Percentiles rank a stretch among this genome's conserved stretches.
Evolutionary conservation across 2,329 filamentous ascomycete species (phyloP).

Genomic region (Scorias spongiosa): DNA sequence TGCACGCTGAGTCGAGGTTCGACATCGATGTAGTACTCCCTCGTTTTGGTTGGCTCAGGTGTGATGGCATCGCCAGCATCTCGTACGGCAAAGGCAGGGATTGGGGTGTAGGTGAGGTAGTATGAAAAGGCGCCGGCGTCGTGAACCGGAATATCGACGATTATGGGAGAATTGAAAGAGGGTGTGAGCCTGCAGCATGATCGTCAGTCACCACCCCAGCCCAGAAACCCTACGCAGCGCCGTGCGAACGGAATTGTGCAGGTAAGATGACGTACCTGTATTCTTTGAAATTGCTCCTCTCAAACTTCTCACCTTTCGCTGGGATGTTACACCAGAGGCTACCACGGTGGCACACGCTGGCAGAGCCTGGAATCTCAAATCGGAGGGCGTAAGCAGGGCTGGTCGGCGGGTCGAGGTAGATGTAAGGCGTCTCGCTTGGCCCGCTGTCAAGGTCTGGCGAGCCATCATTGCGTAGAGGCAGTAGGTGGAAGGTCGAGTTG

Average conservation of each 20-base stretch:
- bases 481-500: slow-evolving; percentile 51
- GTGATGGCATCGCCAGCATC: slow-evolving; percentile 33
- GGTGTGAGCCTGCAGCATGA: slow-evolving; percentile 53
- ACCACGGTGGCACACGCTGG: slow-evolving; percentile 86
- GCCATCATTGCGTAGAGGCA: slow-evolving; percentile 84
- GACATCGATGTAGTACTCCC: slow-evolving; percentile 84
- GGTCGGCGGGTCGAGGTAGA: slow-evolving; percentile 70
- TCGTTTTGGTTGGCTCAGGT: slow-evolving; percentile 43
- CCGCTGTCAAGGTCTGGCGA: slow-evolving; percentile 54
- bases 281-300: slow-evolving; percentile 65
- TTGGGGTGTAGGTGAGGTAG: slow-evolving; percentile 80
- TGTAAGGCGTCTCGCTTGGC: slow-evolving; percentile 57
- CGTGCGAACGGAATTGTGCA: background rate
- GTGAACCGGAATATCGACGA: slow-evolving; percentile 77
- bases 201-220: background rate
- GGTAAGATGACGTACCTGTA: slow-evolving; percentile 54
- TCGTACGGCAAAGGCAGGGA: slow-evolving; percentile 53
- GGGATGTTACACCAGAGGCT: slow-evolving; percentile 97
- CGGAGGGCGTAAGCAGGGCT: slow-evolving; percentile 62
- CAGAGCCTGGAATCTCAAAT: slow-evolving; percentile 86
- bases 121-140: slow-evolving; percentile 81
- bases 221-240: background rate
- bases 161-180: slow-evolving; percentile 81
- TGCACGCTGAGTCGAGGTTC: slow-evolving; percentile 65
- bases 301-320: slow-evolving; percentile 57